A percentile compares a stretch with the other conserved stretches of the same genome.
Conservation (phyloP, 495 filamentous ascomycete species). For the Aspergillus heteromorphus region DNA sequence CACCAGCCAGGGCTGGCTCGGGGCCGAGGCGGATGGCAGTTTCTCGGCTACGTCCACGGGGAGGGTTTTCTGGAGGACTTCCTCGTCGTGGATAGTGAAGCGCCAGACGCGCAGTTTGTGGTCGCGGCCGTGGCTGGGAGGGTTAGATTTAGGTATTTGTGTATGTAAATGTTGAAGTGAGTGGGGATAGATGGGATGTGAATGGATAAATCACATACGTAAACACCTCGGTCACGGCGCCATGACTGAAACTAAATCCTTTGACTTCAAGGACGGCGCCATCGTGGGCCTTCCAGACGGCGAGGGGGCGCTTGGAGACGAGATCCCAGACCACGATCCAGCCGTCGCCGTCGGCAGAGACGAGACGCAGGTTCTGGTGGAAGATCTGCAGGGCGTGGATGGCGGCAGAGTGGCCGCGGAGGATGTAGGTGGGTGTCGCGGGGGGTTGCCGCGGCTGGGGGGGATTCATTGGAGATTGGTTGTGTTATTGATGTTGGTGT, state of each 20-base stretch:
- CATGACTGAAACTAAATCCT: constrained; percentile 39
- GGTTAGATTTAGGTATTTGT: too few species aligned
- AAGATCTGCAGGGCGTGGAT: constrained; percentile 77
- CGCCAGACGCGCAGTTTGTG: constrained; percentile 84
- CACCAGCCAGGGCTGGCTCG: constrained; percentile 73
- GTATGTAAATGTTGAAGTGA: too few species aligned
- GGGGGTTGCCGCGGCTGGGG: constrained; percentile 29
- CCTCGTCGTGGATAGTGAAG: constrained; percentile 51
- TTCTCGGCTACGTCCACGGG: constrained; percentile 54
- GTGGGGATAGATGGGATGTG: constrained; percentile 2
- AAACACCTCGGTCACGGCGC: constrained; percentile 51
- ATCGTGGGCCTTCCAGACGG: constrained; percentile 85
- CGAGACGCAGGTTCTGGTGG: constrained; percentile 64
- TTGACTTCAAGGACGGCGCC: constrained; percentile 70
- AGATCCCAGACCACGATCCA: constrained; percentile 86
- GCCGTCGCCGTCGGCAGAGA: constrained; percentile 86
- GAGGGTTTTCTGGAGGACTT: constrained; percentile 57
- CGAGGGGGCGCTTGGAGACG: constrained; percentile 70
- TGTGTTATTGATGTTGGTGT: background rate
- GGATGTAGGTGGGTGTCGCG: constrained; percentile 73
- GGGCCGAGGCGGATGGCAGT: constrained; percentile 6
- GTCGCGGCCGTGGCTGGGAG: constrained; percentile 86
- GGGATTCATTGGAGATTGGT: too few species aligned
- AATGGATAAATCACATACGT: constrained; percentile 56
- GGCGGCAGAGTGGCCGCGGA: constrained; percentile 78